Evolutionary conservation across 768 basidiomycete genomes (phyloP).

Genomic region (Amanita jacksonii): DNA sequence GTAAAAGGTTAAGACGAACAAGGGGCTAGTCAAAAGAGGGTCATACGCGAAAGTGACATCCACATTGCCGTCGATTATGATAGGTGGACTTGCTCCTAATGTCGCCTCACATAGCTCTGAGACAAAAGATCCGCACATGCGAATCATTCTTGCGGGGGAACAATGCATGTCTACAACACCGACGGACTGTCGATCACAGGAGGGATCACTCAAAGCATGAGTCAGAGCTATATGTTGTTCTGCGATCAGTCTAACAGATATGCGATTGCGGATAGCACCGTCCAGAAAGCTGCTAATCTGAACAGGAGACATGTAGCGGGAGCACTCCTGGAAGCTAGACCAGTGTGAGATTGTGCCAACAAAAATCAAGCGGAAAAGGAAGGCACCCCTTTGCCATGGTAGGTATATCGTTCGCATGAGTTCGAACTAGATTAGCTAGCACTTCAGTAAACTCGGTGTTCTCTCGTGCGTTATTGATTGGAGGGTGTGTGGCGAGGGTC

Average conservation of each 20-base stretch:
- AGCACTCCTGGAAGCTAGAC: constrained; percentile 77
- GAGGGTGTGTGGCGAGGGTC: constrained; percentile 57
- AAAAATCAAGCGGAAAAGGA: constrained; percentile 5
- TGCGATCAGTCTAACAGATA: constrained; percentile 80
- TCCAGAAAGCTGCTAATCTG: constrained; percentile 77
- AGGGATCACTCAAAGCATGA: constrained; percentile 43
- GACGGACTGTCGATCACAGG: constrained; percentile 31
- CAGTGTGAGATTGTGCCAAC: neutral
- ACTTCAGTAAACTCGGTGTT: constrained; percentile 60
- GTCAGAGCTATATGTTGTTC: constrained; percentile 88
- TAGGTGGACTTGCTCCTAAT: constrained; percentile 57
- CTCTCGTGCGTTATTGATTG: constrained; percentile 55
- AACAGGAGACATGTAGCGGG: constrained; percentile 73
- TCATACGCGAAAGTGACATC: constrained; percentile 75
- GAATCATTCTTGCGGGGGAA: constrained; percentile 64
- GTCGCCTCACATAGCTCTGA: constrained; percentile 78
- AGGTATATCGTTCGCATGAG: constrained; percentile 82
- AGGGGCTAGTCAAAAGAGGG: neutral
- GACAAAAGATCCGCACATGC: constrained; percentile 78
- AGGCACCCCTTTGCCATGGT: constrained; percentile 81
- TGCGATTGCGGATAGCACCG: constrained; percentile 76
- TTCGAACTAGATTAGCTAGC: constrained; percentile 62
- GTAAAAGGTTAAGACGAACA: constrained; percentile 8
- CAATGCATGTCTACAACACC: constrained; percentile 71
- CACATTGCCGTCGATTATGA: constrained; percentile 61